Conservation (phyloP, 2,329 filamentous ascomycete species). For the Aspergillus intermedius region DNA sequence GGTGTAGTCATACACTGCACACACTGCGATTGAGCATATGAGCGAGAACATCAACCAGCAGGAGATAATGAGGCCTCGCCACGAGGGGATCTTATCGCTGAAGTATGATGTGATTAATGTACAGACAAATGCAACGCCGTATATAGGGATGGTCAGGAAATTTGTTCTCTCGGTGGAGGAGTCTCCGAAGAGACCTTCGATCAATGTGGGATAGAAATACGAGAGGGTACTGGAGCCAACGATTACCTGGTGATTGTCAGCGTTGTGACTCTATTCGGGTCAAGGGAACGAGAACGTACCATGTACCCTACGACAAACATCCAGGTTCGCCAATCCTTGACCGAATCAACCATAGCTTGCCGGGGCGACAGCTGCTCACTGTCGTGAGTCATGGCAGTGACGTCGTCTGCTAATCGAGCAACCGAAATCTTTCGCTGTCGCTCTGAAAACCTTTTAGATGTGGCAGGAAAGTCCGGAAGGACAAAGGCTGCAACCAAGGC, state of each 20-base stretch:
- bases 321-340: conserved; percentile 33
- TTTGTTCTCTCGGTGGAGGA: conserved; percentile 19
- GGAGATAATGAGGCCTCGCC: conserved; percentile 46
- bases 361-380: conserved; percentile 9
- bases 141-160: conserved; percentile 43
- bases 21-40: conserved; percentile 36
- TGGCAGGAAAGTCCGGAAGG: conserved; percentile 46
- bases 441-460: conserved; percentile 36
- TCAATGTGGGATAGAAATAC: conserved; percentile 27
- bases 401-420: conserved; percentile 15
- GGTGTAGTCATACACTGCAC: conserved; percentile 45
- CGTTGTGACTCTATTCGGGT: too few species aligned
- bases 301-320: conserved; percentile 39
- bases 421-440: conserved; percentile 18
- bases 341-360: conserved; percentile 13
- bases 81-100: conserved; percentile 41
- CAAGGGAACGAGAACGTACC: conserved; percentile 11
- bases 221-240: conserved; percentile 31
- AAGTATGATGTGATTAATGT: conserved; percentile 43
- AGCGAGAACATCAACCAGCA: conserved; percentile 41
- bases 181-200: conserved; percentile 19
- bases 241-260: conserved; percentile 17
- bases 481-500: conserved; percentile 41
- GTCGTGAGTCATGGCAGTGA: conserved; percentile 12
- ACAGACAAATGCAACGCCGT: conserved; percentile 47